A percentile compares a stretch with the other conserved stretches of the same genome.
phyloP scores from a whole-genome alignment of 306 rosid genomes.

The Cyamopsis tetragonoloba region DNA sequence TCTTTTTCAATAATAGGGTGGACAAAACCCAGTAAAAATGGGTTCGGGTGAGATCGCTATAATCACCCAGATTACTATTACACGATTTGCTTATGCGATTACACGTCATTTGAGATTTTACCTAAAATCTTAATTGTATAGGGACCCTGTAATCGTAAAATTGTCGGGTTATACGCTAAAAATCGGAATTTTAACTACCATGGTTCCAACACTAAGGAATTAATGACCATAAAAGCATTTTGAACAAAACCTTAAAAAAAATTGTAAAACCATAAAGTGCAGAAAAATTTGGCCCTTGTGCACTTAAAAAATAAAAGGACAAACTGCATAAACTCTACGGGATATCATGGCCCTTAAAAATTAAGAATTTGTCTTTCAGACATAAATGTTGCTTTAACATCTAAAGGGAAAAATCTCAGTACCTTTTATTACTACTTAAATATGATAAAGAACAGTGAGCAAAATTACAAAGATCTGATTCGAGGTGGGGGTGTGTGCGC shows the following conservation, averaged over 20 bases:
- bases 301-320: not conserved
- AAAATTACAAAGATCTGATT: conserved; percentile 12
- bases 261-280: not conserved
- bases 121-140: too few relatives aligned
- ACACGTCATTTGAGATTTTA: too few relatives aligned
- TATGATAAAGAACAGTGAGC: not conserved
- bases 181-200: too few relatives aligned
- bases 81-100: too few relatives aligned
- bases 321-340: not conserved
- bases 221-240: not conserved
- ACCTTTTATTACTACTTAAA: not conserved
- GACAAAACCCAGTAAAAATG: too few relatives aligned
- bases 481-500: too few relatives aligned
- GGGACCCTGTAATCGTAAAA: too few relatives aligned
- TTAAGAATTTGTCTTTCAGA: not conserved
- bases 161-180: too few relatives aligned
- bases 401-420: not conserved
- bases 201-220: not conserved
- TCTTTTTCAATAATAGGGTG: too few relatives aligned
- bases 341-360: not conserved
- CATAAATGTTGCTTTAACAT: not conserved
- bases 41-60: too few relatives aligned
- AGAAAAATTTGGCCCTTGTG: not conserved
- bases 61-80: too few relatives aligned
- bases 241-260: not conserved